Base-by-base conservation (phyloP, 2,329 filamentous ascomycete genomes). In the Pseudogymnoascus sp. region DNA sequence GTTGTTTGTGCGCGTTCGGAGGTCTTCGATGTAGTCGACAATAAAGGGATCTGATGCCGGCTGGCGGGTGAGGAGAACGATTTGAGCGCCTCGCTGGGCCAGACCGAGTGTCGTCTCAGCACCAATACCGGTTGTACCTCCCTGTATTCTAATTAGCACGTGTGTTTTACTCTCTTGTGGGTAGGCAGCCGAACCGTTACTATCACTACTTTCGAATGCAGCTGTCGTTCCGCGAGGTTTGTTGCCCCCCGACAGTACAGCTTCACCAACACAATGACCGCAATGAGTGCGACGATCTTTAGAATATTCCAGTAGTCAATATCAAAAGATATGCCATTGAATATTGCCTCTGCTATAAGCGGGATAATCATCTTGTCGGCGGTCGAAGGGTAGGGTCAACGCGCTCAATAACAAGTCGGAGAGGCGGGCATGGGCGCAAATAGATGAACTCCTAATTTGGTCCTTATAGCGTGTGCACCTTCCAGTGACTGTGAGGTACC, bases 191-290 rank as follows among this genome's bases (percentile, higher is more conserved):
- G 61, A 80, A 88, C 93, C 16, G 95, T 99, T 61, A 99, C 85
- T 81, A 99, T 88, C 50, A 97, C 83, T 59, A 99, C 91, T 73
- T 96, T 96, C 59, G 91, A 92, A 75, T 97, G 92, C 87, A 99
- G 92, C 63, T 89, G 82, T 64, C 91, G 84, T 73, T 96, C 92
- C 25, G 90, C 84, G 44, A 76, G 78, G 75, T 95, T 97, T 69
- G 76, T 78, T 11, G 87, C 84, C 68, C 95, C 96, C 67, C 85
- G 85, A 71, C 88, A 89, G 78, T 89, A 96, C 71, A 81, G 80
- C 80, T 97, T 97, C 25, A 89, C 67, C 7, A 84, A 64, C 66
- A 81, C 80, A 28, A 80, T 69, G n/a, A 79, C 68, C 68, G 83
- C 83, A 63, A 87, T 69, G 21, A 83, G 72, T 4, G 79, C 76